Percentiles rank a stretch among this genome's conserved stretches.
Evolutionary conservation across 2,329 filamentous ascomycete genomes (phyloP).

Genomic region (Pseudodiploospora longispora): DNA sequence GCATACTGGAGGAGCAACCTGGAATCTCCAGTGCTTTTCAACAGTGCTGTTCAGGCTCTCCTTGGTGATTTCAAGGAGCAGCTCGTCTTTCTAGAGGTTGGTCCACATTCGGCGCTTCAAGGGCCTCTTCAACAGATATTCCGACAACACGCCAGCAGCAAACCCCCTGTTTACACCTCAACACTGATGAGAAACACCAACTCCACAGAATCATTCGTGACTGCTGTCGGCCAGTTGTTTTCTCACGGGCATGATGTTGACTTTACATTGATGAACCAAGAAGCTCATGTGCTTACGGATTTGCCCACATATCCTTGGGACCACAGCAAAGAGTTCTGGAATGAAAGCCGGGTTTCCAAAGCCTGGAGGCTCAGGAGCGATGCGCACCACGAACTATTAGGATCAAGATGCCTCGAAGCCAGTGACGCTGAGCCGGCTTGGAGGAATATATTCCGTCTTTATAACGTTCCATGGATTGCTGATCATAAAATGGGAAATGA

Average conservation of each 20-base stretch:
- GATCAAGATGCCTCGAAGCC: background rate
- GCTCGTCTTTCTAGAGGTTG: slow-evolving; percentile 16
- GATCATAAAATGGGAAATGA: background rate
- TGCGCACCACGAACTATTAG: slow-evolving; percentile 31
- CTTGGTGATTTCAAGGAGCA: background rate
- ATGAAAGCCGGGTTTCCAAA: background rate
- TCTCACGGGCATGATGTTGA: slow-evolving; percentile 20
- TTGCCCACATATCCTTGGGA: background rate
- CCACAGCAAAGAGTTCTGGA: background rate
- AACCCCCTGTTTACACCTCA: slow-evolving; percentile 8
- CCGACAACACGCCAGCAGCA: background rate
- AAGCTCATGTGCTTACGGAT: background rate
- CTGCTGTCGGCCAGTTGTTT: background rate
- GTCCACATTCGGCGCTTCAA: slow-evolving; percentile 16
- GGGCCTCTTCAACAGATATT: slow-evolving; percentile 17
- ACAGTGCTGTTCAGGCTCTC: background rate
- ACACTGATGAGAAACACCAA: slow-evolving; percentile 5
- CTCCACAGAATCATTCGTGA: slow-evolving; percentile 7
- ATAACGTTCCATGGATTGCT: slow-evolving; percentile 25
- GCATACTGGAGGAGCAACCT: background rate
- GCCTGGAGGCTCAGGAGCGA: slow-evolving; percentile 29
- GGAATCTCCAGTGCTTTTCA: background rate
- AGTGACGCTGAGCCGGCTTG: slow-evolving; percentile 12
- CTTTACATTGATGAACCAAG: background rate
- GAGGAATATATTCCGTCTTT: slow-evolving; percentile 13